These are phyloP conservation scores for Powellomyces hirtus DNA, from an alignment of 192 early-diverging fungal genomes.

Conservation along the genomic window DNA sequence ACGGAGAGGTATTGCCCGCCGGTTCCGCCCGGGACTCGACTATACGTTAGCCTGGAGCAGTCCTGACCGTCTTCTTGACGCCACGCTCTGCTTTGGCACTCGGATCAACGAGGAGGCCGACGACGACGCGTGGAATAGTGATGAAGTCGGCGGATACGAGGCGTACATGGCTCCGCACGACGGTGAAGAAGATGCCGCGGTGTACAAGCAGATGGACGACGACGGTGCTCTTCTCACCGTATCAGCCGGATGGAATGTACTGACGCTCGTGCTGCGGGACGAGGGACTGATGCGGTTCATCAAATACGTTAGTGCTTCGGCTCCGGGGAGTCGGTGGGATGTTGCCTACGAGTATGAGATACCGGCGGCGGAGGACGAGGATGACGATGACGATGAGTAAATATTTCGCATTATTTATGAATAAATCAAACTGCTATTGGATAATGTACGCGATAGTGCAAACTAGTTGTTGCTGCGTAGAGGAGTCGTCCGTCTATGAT, in stretches of 20 bases:
- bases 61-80: constrained; percentile 56
- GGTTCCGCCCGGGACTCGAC: constrained; percentile 79
- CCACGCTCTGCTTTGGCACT: constrained; percentile 57
- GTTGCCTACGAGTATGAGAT: constrained; percentile 68
- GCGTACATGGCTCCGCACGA: constrained; percentile 71
- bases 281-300: constrained; percentile 76
- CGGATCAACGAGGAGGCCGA: constrained; percentile 14
- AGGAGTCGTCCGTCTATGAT: too few relatives aligned
- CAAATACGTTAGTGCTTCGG: constrained; percentile 76
- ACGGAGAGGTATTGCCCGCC: constrained; percentile 56
- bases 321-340: constrained; percentile 77
- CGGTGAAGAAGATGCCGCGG: constrained; percentile 66
- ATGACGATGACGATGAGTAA: constrained; percentile 19
- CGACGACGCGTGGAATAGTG: constrained; percentile 53
- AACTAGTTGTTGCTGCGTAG: too few relatives aligned
- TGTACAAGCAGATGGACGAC: constrained; percentile 65
- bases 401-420: neutral
- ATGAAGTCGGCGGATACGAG: constrained; percentile 72
- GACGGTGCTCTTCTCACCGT: constrained; percentile 68
- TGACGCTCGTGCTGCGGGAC: constrained; percentile 69
- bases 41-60: constrained; percentile 71
- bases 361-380: constrained; percentile 27
- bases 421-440: too few relatives aligned
- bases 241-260: constrained; percentile 62
- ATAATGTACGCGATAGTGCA: too few relatives aligned